Base-by-base conservation (phyloP, 192 early-diverging fungal species). In the Entrophospora sp. region DNA sequence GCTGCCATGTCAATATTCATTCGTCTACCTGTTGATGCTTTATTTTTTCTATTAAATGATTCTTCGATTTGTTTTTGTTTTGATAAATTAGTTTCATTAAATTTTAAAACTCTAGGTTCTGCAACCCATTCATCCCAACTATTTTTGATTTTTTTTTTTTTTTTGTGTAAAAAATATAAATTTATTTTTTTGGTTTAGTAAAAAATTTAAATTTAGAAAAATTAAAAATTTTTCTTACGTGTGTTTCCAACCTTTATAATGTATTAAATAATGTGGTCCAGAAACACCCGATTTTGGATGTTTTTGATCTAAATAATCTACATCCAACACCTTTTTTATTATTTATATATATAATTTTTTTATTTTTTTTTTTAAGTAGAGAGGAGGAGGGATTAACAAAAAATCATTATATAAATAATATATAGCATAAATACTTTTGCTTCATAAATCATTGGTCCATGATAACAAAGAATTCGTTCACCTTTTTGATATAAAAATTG, bases 91-190 rank as follows among this genome's bases (percentile, higher is more conserved):
- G 91, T 89, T 18, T 90, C 87, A 44, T 82, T 91, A 72, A 76
- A 83, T 66, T 91, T 91, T n/a, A 96, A 71, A 16, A 91, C 80
- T 4, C 97, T 83, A 30, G 86, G 74, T 73, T 96, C 92, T 32
- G 89, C 88, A 0, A 97, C 97, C 97, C 97, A 99, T 76, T 99
- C 97, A 73, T 99, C 97, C 93, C 94, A 99, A 2, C 90, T 94
- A 71, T 34, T n/a, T 32, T 38, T 36, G 44, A 16, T 32, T 36
- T 22, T 9, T 69, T 28, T 31, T 10, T 13, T 35, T 30, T 36
- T 46, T n/a, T 2, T 13, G 24, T 27, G 24, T n/a, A 22, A 22
- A n/a, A n/a, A n/a, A n/a, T n/a, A n/a, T n/a, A n/a, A n/a, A n/a
- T n/a, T n/a, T n/a, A n/a, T n/a, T n/a, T n/a, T n/a, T n/a, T n/a